Evolutionary conservation across 2,329 filamentous ascomycete species (phyloP), one percentile per base, ranked within the genome.

Genomic region (Alternaria angustiovoidea): DNA sequence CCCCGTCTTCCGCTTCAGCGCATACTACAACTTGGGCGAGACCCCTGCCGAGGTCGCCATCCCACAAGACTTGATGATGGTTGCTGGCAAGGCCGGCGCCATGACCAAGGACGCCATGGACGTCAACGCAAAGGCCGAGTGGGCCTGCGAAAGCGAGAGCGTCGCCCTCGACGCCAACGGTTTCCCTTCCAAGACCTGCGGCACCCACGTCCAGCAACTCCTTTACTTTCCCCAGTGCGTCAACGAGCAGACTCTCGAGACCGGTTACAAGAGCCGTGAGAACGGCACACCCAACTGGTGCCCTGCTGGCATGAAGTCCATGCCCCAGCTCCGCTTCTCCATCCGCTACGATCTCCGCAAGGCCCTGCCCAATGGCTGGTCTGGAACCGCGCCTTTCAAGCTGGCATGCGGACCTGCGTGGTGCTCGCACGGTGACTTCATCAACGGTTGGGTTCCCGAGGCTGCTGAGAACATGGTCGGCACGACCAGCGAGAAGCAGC

Each of bases 351-450:
- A 84, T 57, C 68, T 82, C 6, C 78, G 81, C 56, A 79, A 78
- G 46, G 72, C 70, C 1, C 66, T 84, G 4, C 80, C 82, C 3
- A 71, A 79, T 43, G 81, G 82, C 20, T 84, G 82, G 82, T 74
- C 61, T 36, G 81, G 82, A 42, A 72, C 70, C 0, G 77, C 81
- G 1, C 82, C 82, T 0, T 64, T 83, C 22, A 78, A 82, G 72
- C 75, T 83, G 0, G 75, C 82, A 0, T 82, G 77, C 57, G 74
- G 74, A 6, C 47, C 69, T n/a, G 77, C 78, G 0, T 83, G 74
- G 66, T 81, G 79, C 75, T 75, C 72, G 3, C 82, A 84, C 63
- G 81, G 82, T 4, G 82, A 84, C 64, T 83, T 84, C 52, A 81
- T 84, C 69, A 83, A 83, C 39, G 82, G 74, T 1, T 84, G 82